A percentile compares a stretch with the other conserved stretches of the same genome.
phyloP scores from a whole-genome alignment of 2,329 filamentous ascomycete genomes.

The Talaromyces sp. region DNA sequence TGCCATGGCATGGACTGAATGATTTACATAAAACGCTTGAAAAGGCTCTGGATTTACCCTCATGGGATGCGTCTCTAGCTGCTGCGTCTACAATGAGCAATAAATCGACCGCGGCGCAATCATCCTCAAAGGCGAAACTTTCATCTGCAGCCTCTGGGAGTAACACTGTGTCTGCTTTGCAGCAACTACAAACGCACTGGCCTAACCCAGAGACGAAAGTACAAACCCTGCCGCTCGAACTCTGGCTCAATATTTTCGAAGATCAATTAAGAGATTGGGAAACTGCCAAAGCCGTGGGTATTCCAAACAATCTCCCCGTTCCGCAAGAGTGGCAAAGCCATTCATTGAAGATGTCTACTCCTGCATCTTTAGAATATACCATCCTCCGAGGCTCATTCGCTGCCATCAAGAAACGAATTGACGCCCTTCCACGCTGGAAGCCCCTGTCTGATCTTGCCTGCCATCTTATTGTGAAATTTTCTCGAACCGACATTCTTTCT shows the following conservation, averaged over 20 bases:
- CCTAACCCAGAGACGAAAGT: constrained; percentile 24
- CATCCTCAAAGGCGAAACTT: constrained; percentile 8
- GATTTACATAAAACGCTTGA: constrained; percentile 37
- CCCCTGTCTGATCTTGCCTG: constrained; percentile 80
- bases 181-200: constrained; percentile 25
- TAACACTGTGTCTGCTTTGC: constrained; percentile 32
- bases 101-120: constrained; percentile 5
- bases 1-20: constrained; percentile 54
- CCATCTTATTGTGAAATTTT: constrained; percentile 90
- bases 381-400: constrained; percentile 72
- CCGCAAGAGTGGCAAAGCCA: constrained; percentile 73
- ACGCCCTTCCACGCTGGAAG: constrained; percentile 67
- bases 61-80: constrained; percentile 19
- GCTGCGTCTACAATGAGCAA: constrained; percentile 18
- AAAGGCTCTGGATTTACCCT: constrained; percentile 30
- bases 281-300: constrained; percentile 74
- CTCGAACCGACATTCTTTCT: constrained; percentile 74
- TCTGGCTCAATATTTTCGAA: constrained; percentile 84
- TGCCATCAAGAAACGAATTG: constrained; percentile 74
- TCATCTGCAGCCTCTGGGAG: constrained; percentile 38
- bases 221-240: constrained; percentile 70
- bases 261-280: constrained; percentile 87
- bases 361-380: constrained; percentile 79
- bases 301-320: constrained; percentile 75
- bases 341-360: constrained; percentile 65